Conservation (phyloP, 176 grass and related monocot genomes). For the Oryza coarctata region DNA sequence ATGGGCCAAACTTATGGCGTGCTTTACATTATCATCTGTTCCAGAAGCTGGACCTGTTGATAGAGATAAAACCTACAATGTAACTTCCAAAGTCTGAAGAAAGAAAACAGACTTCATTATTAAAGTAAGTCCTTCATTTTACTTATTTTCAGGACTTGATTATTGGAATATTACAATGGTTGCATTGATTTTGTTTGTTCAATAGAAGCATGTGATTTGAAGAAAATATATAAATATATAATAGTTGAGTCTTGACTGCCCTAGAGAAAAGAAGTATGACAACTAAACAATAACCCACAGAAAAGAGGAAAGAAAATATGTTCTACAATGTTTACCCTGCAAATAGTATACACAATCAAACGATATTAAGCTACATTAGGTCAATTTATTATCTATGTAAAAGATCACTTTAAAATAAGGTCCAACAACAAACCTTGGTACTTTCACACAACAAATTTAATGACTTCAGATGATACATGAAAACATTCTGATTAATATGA, state of each 20-base stretch:
- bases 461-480: neutral
- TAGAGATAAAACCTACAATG: conserved; percentile 24
- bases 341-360: neutral
- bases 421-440: neutral
- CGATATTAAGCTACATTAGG: neutral
- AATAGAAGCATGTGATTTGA: neutral
- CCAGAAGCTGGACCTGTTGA: conserved; percentile 45
- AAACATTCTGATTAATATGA: neutral
- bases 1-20: conserved; percentile 42
- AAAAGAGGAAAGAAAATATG: neutral
- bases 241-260: neutral
- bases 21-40: conserved; percentile 29
- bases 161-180: neutral
- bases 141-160: conserved; percentile 12
- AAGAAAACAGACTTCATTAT: conserved; percentile 4
- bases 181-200: neutral
- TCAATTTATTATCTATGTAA: conserved; percentile 15
- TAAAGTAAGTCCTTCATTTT: conserved; percentile 2
- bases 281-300: neutral
- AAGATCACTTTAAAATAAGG: conserved; percentile 21
- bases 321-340: neutral
- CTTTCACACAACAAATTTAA: conserved; percentile 23
- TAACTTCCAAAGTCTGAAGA: neutral
- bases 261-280: neutral
- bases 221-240: neutral